These are phyloP conservation scores for Psidium friedrichsthalianum DNA, from an alignment of 345 rosid species.

Conservation along the genomic window DNA sequence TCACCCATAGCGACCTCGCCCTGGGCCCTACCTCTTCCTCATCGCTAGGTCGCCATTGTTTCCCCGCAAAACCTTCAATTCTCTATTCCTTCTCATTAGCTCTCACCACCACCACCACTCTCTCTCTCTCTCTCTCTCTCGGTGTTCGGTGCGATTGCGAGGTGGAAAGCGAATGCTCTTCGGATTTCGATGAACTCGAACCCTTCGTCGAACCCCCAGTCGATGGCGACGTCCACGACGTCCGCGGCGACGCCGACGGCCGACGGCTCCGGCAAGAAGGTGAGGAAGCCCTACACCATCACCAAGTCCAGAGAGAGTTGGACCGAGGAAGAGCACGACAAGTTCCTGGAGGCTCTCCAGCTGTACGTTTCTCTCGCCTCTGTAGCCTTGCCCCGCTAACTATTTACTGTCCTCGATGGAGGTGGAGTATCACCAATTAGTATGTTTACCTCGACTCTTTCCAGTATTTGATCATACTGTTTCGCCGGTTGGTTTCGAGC, in stretches of 20 bases:
- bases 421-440: background rate
- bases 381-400: background rate
- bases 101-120: background rate
- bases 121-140: background rate
- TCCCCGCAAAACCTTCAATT: background rate
- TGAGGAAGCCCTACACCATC: slow-evolving; percentile 94
- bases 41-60: background rate
- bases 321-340: slow-evolving; percentile 98
- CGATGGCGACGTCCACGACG: slow-evolving; percentile 25
- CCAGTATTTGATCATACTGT: background rate
- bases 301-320: slow-evolving; percentile 98
- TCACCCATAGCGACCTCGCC: background rate
- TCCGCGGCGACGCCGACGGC: slow-evolving; percentile 14
- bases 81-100: background rate
- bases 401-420: background rate
- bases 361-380: slow-evolving; percentile 25
- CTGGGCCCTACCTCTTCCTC: background rate
- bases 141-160: background rate
- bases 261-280: slow-evolving; percentile 50
- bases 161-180: background rate
- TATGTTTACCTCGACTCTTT: background rate
- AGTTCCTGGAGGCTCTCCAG: slow-evolving; percentile 97
- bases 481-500: background rate
- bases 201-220: slow-evolving; percentile 28
- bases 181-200: slow-evolving; percentile 17